phyloP scores from a whole-genome alignment of 768 basidiomycete genomes.

The Leccinum pellstonianum region DNA sequence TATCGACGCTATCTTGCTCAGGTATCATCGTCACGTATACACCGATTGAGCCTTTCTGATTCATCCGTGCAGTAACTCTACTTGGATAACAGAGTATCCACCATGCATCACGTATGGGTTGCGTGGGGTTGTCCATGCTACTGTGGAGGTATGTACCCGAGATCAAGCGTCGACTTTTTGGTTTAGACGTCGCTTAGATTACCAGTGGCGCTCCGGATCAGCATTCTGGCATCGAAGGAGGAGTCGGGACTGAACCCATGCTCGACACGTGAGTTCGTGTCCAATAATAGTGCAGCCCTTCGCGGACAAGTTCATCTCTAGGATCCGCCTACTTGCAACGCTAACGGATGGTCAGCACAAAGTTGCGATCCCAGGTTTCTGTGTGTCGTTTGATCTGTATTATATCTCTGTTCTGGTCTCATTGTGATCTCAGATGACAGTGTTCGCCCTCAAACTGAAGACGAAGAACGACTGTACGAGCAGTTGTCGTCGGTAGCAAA shows the following conservation, averaged over 20 bases:
- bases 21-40: slow-evolving; percentile 41
- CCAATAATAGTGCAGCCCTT: neutral
- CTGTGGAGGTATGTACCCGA: slow-evolving; percentile 54
- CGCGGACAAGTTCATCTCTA: slow-evolving; percentile 26
- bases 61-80: slow-evolving; percentile 70
- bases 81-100: slow-evolving; percentile 90
- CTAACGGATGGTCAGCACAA: slow-evolving; percentile 56
- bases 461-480: slow-evolving; percentile 68
- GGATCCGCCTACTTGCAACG: slow-evolving; percentile 76
- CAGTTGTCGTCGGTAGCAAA: slow-evolving; percentile 68
- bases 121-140: slow-evolving; percentile 89
- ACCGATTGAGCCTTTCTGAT: slow-evolving; percentile 1
- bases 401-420: neutral
- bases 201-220: slow-evolving; percentile 72
- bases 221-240: slow-evolving; percentile 95
- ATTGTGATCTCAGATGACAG: slow-evolving; percentile 55
- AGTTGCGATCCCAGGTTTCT: slow-evolving; percentile 79
- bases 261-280: slow-evolving; percentile 69
- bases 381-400: slow-evolving; percentile 46
- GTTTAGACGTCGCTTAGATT: slow-evolving; percentile 44
- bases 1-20: slow-evolving; percentile 87
- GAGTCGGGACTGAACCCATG: slow-evolving; percentile 86
- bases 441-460: slow-evolving; percentile 65
- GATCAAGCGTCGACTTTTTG: neutral
- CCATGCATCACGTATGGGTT: slow-evolving; percentile 96